phyloP scores from a whole-genome alignment of 2,329 filamentous ascomycete genomes.

The Colletotrichum sp. region DNA sequence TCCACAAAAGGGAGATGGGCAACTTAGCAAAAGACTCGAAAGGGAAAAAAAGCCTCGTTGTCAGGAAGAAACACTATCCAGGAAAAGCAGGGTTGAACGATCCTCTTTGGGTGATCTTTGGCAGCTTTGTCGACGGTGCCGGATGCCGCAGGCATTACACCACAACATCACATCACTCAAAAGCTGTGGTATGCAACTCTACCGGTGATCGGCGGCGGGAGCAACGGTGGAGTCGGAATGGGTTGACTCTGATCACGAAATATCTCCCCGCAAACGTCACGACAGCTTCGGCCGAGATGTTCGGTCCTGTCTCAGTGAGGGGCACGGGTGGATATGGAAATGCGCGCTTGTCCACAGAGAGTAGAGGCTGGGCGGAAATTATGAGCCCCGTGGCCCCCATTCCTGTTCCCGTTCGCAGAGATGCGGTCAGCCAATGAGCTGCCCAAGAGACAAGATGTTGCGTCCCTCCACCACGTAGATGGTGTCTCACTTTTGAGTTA shows the following conservation, averaged over 20 bases:
- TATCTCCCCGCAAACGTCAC: constrained; percentile 14
- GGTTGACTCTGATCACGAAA: background rate
- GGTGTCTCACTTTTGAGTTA: constrained; percentile 10
- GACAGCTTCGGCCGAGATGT: constrained; percentile 3
- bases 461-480: background rate
- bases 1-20: background rate
- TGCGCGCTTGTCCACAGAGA: background rate
- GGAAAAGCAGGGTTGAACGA: background rate
- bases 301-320: background rate
- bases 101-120: background rate
- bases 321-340: background rate
- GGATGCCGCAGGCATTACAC: background rate
- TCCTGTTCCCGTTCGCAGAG: constrained; percentile 16
- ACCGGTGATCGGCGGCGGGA: constrained; percentile 16
- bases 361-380: background rate
- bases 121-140: background rate
- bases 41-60: background rate
- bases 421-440: background rate
- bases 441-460: background rate
- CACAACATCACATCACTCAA: background rate
- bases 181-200: background rate
- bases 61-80: background rate
- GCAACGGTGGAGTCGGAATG: constrained; percentile 10
- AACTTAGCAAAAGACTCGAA: background rate
- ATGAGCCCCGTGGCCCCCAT: background rate